phyloP scores from a whole-genome alignment of 1,284 basidiomycete species.

The Phellinidium pouzarii region DNA sequence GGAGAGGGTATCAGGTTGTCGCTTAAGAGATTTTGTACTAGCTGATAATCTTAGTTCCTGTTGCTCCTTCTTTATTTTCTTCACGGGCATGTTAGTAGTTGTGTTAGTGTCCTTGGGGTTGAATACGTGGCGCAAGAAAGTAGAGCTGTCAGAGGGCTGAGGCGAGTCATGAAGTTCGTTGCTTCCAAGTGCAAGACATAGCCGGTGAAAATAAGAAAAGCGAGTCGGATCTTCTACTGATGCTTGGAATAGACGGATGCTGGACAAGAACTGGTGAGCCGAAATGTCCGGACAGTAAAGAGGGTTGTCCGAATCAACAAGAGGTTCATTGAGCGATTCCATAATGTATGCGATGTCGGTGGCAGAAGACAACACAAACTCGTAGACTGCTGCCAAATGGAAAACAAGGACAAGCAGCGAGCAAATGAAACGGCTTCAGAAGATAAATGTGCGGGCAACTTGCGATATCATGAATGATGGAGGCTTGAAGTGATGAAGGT shows the following conservation, averaged over 20 bases:
- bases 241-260: conserved; percentile 13
- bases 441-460: neutral
- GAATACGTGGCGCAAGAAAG: neutral
- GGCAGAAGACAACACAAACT: neutral
- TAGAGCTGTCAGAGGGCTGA: neutral
- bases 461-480: neutral
- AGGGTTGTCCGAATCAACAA: conserved; percentile 16
- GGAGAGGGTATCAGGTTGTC: neutral
- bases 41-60: neutral
- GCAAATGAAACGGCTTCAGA: neutral
- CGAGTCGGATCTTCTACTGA: conserved; percentile 10
- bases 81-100: neutral
- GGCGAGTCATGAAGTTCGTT: conserved; percentile 6
- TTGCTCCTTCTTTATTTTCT: neutral
- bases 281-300: conserved; percentile 16
- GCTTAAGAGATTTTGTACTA: neutral
- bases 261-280: conserved; percentile 13
- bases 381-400: neutral
- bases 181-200: conserved; percentile 8
- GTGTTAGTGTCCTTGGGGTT: neutral
- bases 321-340: conserved; percentile 2
- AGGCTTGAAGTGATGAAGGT: neutral
- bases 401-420: neutral
- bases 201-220: conserved; percentile 15
- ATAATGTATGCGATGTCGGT: neutral